Evolutionary conservation across 495 filamentous ascomycete genomes (phyloP).

Genomic region (Tuber umbilicatum): DNA sequence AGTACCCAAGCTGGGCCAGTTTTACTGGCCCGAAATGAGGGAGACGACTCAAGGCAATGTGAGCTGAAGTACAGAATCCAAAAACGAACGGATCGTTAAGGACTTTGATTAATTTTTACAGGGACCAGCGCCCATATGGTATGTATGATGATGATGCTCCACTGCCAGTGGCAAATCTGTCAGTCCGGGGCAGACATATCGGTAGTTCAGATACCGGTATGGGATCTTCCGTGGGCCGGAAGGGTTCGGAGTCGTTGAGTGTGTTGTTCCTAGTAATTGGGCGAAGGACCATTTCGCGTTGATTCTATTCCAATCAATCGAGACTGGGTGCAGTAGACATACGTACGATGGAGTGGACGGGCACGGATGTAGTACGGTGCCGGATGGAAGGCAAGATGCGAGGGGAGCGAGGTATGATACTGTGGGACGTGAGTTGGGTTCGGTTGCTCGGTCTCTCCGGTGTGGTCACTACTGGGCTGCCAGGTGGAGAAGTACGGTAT

Average conservation of each 20-base stretch:
- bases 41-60: neutral
- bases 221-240: neutral
- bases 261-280: neutral
- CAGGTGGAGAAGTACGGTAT: neutral
- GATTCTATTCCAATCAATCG: neutral
- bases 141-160: neutral
- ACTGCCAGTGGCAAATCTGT: neutral
- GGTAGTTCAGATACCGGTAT: constrained; percentile 3
- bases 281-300: neutral
- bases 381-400: neutral
- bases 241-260: neutral
- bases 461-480: neutral
- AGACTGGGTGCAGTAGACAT: neutral
- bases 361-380: neutral
- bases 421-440: neutral
- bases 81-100: neutral
- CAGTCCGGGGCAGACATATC: neutral
- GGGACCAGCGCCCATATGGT: neutral
- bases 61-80: neutral
- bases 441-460: neutral
- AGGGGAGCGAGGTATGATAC: neutral
- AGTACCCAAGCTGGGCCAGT: constrained; percentile 2
- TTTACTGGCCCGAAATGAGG: neutral
- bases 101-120: neutral
- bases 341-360: constrained; percentile 1